Conservation (phyloP, 1,284 basidiomycete species). For the Cystobasidium sp. region DNA sequence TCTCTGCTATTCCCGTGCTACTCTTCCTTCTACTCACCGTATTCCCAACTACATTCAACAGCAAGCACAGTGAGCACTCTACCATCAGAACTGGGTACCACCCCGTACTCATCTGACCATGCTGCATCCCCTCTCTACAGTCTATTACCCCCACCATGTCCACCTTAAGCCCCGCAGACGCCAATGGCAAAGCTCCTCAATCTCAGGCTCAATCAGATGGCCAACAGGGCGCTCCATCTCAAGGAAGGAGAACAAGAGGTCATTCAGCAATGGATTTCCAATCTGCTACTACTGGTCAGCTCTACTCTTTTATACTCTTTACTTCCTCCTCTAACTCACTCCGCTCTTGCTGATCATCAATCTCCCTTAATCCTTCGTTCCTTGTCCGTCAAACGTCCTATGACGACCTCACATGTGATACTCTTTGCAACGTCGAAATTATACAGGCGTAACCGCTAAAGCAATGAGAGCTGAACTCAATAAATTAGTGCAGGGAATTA, state of each 20-base stretch:
- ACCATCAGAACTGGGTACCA: not conserved
- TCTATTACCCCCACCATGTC: not conserved
- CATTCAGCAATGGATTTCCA: conserved; percentile 43
- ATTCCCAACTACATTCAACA: not conserved
- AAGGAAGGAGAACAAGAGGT: conserved; percentile 27
- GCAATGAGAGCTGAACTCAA: conserved; percentile 98
- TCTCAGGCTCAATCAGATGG: conserved; percentile 11
- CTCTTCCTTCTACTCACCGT: not conserved
- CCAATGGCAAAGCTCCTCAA: conserved; percentile 11
- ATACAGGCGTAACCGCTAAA: conserved; percentile 92
- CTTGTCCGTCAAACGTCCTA: not conserved
- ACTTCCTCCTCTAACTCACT: no score
- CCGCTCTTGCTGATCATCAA: no score
- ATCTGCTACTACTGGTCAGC: conserved; percentile 29
- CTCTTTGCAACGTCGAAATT: conserved; percentile 62
- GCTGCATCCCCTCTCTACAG: not conserved
- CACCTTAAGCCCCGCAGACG: conserved; percentile 30
- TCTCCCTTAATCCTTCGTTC: no score
- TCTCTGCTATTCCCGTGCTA: not conserved
- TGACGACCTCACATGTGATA: not conserved
- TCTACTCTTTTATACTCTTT: no score
- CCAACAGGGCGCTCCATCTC: not conserved
- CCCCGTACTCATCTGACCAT: not conserved
- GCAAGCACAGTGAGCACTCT: not conserved
- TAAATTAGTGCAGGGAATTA: conserved; percentile 79